Evolutionary conservation across 257 asterid genomes (phyloP), one percentile per base, ranked within the genome.

Genomic region (Penstemon eatonii): DNA sequence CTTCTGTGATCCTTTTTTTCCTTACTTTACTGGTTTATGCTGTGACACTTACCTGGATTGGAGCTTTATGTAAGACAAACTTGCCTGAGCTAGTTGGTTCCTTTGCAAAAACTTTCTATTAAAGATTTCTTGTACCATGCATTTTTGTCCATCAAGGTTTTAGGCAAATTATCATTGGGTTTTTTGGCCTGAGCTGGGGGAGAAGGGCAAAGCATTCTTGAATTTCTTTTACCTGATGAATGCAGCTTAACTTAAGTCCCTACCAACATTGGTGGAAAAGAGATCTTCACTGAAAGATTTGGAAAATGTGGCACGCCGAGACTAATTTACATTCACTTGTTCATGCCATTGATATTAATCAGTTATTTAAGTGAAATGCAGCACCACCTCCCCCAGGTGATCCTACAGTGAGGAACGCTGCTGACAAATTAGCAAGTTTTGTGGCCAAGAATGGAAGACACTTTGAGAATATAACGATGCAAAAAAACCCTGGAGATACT

Each of bases 401-500:
- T 86, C 95, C 96, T 67, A 75, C 96, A 72, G 98, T 92, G 84
- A 88, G 75, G 93, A 88, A 81, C 63, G 96, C 86, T 68, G 96
- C 93, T 36, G 98, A 88, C 81, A 92, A 85, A 82, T 80, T 88
- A 68, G 98, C 98, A 72, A 88, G 89, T 82, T 92, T 92, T 80
- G 98, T 92, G 79, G 98, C 98, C 58, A 92, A 90, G 88, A 85
- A 90, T 76, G 97, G 98, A 55, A 85, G 97, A 86, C 93, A 86
- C 69, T 85, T 92, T 83, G 98, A 92, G 84, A 75, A 92, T 76
- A 76, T 88, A 52, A 88, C 98, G 49, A 83, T 91, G 57, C 97
- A 90, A 78, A 92, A 92, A 69, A 92, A 92, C 73, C 98, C 98
- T 33, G 98, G 98, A 54, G 96, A 89, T 73, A 84, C 96, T n/a